phyloP scores from a whole-genome alignment of 192 early-diverging fungal species.

The Backusella parvicylindrica region DNA sequence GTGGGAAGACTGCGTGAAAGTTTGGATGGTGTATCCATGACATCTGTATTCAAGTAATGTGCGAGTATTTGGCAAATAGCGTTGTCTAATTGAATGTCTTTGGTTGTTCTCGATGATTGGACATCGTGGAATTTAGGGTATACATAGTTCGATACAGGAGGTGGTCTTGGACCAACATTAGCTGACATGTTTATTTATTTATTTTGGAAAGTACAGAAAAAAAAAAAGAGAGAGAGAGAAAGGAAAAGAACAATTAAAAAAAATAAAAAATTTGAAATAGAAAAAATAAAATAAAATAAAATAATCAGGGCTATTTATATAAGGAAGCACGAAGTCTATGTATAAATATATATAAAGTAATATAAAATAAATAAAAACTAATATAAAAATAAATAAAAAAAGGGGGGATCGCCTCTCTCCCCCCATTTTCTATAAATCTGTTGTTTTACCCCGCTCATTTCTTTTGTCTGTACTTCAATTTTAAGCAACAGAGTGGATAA shows the following conservation, averaged over 20 bases:
- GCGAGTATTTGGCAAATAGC: slow-evolving; percentile 3
- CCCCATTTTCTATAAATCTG: not conserved
- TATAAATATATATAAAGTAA: not conserved
- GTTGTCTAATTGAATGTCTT: slow-evolving; percentile 3
- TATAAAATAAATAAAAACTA: not conserved
- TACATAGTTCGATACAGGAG: slow-evolving; percentile 5
- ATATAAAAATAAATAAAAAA: not conserved
- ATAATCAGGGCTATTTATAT: slow-evolving; percentile 3
- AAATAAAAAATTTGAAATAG: not conserved
- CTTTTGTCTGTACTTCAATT: not conserved
- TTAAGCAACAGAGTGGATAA: slow-evolving; percentile 4
- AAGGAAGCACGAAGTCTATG: not conserved
- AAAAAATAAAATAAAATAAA: not conserved
- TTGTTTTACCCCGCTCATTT: not conserved
- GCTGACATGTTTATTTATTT: slow-evolving; percentile 6
- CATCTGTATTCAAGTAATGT: not conserved
- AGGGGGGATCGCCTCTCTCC: not conserved
- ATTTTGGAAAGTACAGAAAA: not conserved
- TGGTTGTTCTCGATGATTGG: slow-evolving; percentile 6
- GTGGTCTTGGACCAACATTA: slow-evolving; percentile 7
- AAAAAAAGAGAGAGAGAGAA: not conserved
- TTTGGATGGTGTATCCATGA: not conserved
- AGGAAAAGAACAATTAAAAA: not conserved
- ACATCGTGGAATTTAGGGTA: slow-evolving; percentile 6
- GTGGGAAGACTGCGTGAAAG: not conserved